A percentile compares a stretch with the other conserved stretches of the same genome.
Conservation (phyloP, 2,329 filamentous ascomycete species). For the Fusarium nygamai region DNA sequence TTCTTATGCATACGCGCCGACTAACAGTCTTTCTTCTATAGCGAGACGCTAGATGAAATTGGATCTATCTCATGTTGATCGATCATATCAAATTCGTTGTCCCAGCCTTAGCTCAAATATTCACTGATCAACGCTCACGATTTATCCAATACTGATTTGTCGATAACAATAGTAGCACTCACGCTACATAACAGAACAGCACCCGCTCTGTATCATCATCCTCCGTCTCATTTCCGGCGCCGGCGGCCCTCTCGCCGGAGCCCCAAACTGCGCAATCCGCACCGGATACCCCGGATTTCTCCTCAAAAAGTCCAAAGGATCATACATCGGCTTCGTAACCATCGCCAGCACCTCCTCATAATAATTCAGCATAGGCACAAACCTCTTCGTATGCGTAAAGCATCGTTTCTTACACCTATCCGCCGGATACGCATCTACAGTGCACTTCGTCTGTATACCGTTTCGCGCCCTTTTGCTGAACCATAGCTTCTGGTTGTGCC, state of each 20-base stretch:
- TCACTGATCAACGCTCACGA: background rate
- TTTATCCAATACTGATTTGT: background rate
- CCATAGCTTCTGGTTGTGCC: background rate
- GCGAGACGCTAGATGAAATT: background rate
- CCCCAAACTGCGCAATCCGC: background rate
- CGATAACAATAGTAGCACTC: too few relatives aligned
- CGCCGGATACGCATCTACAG: background rate
- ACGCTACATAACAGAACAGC: background rate
- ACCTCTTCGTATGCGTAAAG: background rate
- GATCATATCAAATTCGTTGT: background rate
- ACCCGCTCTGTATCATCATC: too few relatives aligned
- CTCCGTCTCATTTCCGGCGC: too few relatives aligned
- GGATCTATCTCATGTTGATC: background rate
- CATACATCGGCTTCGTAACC: background rate
- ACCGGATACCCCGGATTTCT: background rate
- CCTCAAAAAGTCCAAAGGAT: background rate
- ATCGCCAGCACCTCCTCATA: background rate
- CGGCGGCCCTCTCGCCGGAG: background rate
- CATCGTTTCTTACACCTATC: background rate
- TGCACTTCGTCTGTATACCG: background rate
- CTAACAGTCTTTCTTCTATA: background rate
- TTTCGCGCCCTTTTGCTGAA: background rate
- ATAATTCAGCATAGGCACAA: background rate
- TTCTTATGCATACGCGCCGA: background rate
- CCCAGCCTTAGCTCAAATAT: background rate